Evolutionary conservation across 1,284 basidiomycete species (phyloP).

Genomic region (Apiotrichum brassicae): DNA sequence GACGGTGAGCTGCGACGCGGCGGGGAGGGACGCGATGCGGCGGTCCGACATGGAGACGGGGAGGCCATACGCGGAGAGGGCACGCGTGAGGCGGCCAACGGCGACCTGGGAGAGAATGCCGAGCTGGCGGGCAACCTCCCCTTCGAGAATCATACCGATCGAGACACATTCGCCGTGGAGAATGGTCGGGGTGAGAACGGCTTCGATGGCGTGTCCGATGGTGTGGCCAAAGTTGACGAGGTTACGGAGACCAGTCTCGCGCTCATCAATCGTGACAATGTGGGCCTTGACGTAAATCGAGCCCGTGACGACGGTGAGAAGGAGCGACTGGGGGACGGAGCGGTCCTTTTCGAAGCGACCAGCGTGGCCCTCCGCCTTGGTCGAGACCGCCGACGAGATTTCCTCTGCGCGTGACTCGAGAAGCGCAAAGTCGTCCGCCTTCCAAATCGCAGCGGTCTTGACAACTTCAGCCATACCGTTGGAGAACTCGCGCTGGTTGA

Average conservation of each 20-base stretch:
- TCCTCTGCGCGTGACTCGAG: constrained; percentile 78
- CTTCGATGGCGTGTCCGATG: constrained; percentile 94
- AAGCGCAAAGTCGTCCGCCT: constrained; percentile 73
- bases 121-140: constrained; percentile 79
- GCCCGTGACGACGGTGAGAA: constrained; percentile 72
- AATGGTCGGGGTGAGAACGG: constrained; percentile 79
- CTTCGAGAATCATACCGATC: constrained; percentile 90
- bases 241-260: constrained; percentile 89
- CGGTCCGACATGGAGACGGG: constrained; percentile 74
- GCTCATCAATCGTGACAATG: constrained; percentile 91
- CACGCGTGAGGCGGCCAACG: constrained; percentile 75
- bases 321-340: constrained; percentile 59
- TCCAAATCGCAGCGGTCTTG: constrained; percentile 97
- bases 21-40: constrained; percentile 63
- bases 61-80: constrained; percentile 77
- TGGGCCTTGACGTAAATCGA: constrained; percentile 88
- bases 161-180: constrained; percentile 91
- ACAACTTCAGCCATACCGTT: constrained; percentile 96
- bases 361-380: constrained; percentile 50
- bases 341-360: constrained; percentile 65
- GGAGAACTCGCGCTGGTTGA: constrained; percentile 86
- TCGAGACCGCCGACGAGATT: constrained; percentile 73
- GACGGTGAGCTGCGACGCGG: constrained; percentile 66
- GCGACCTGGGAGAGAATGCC: constrained; percentile 81
- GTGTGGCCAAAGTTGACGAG: constrained; percentile 96